A percentile compares a stretch with the other conserved stretches of the same genome.
Evolutionary conservation across 805 yeast genomes (phyloP).

Genomic region (Kodamaea fukazawae): DNA sequence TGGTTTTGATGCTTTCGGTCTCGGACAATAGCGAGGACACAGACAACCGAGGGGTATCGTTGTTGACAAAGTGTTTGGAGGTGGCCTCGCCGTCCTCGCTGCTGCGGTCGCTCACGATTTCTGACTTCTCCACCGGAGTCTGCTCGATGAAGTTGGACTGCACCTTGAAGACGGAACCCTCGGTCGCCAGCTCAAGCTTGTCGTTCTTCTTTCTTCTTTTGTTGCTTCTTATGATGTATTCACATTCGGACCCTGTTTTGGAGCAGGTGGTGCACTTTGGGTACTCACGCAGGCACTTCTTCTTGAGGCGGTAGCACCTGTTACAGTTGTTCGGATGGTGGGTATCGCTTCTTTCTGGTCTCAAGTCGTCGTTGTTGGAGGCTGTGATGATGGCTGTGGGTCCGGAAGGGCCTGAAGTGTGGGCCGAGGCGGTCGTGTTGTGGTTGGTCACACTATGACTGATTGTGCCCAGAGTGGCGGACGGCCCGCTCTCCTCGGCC

Average conservation of each 20-base stretch:
- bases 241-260: constrained; percentile 36
- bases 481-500: background rate
- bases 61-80: constrained; percentile 1
- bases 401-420: background rate
- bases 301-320: constrained; percentile 41
- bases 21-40: constrained; percentile 7
- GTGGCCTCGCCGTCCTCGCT: constrained; percentile 4
- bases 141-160: constrained; percentile 1
- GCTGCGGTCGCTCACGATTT: constrained; percentile 5
- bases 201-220: constrained; percentile 21
- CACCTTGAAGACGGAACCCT: background rate
- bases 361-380: background rate
- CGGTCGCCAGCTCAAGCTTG: background rate
- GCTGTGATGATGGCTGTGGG: background rate
- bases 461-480: background rate
- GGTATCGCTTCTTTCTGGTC: constrained; percentile 13
- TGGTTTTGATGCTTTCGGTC: background rate
- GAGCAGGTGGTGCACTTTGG: constrained; percentile 39
- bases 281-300: constrained; percentile 38
- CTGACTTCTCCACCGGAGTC: constrained; percentile 5
- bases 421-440: background rate
- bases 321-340: constrained; percentile 39
- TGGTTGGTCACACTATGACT: background rate
- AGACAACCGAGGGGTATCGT: constrained; percentile 1
- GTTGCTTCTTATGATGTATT: constrained; percentile 32